Evolutionary conservation across 768 basidiomycete genomes (phyloP).

Genomic region (Chalciporus chontae): DNA sequence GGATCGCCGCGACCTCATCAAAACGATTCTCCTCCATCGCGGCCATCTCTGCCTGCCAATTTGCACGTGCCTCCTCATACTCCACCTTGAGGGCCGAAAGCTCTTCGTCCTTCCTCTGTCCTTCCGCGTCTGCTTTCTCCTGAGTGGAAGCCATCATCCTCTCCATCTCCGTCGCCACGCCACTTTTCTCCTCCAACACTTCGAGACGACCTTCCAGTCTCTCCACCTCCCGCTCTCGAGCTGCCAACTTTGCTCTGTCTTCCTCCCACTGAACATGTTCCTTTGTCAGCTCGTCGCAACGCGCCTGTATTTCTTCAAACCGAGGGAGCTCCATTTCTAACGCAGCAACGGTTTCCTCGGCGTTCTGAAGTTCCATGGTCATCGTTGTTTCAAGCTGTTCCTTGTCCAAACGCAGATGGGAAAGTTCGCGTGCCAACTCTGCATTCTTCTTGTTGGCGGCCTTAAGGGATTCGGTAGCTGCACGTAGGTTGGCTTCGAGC

Average conservation of each 20-base stretch:
- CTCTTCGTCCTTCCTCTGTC: conserved; percentile 41
- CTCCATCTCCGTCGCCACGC: conserved; percentile 41
- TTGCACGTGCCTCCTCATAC: conserved; percentile 43
- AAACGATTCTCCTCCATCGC: conserved; percentile 47
- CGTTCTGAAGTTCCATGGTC: conserved; percentile 61
- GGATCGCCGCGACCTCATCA: conserved; percentile 42
- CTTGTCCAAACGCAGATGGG: conserved; percentile 63
- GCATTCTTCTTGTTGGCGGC: conserved; percentile 59
- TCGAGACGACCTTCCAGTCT: conserved; percentile 41
- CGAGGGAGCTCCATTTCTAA: conserved; percentile 54
- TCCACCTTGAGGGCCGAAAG: conserved; percentile 35
- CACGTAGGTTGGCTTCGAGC: conserved; percentile 65
- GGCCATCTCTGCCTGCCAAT: conserved; percentile 50
- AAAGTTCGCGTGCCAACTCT: conserved; percentile 59
- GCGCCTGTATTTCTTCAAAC: conserved; percentile 45
- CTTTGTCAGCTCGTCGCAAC: conserved; percentile 44
- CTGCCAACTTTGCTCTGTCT: conserved; percentile 40
- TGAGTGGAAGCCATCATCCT: conserved; percentile 34
- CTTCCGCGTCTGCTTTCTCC: conserved; percentile 33
- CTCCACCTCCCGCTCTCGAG: conserved; percentile 35
- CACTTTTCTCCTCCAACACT: conserved; percentile 40
- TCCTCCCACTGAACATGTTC: conserved; percentile 51
- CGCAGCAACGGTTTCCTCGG: conserved; percentile 60
- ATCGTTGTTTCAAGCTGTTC: conserved; percentile 62
- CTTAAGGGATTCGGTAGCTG: conserved; percentile 54